Evolutionary conservation across 1,139 yeast species (phyloP), one percentile per base, ranked within the genome.

Genomic region (Pichia terricola): DNA sequence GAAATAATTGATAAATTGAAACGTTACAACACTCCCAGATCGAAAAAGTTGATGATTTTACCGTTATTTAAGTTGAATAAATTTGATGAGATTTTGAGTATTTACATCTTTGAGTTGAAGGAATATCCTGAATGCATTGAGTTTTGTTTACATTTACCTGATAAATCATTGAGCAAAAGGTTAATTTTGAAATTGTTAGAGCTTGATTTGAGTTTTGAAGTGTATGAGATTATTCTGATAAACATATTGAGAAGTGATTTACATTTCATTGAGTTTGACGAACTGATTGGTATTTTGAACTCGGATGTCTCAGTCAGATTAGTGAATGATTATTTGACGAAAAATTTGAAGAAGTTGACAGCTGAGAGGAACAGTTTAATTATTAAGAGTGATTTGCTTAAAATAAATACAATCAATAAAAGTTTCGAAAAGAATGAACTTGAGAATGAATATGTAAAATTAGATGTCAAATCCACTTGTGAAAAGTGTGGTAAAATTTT

Each of bases 61-160:
- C 73, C 89, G 3, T 69, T 81, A 45, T 72, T 73, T 37, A 70
- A 76, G 49, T 60, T 83, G 39, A 81, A 78, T 1, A 77, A 77
- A 46, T 87, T 86, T 55, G 71, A 72, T 11, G 73, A 77, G 41
- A 81, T 89, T 0, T 66, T 91, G 28, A 76, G 76, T 49, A 75
- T 86, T 2, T 69, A 79, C 39, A 78, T 76, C 45, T 70, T 72
- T 45, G 78, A 79, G 37, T 62, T 87, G 40, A 64, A 73, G 11
- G 83, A 82, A 55, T 70, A 76, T 45, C 65, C 65, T 27, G 67
- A 68, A 22, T 84, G 94, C 0, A 72, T 82, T 50, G 62, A 66
- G 40, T 80, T 85, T 57, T 79, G 94, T 52, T 62, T 52, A 3
- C 40, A 47, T 9, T 44, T 60, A 2, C 48, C 48, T 26, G 41